Conservation (phyloP, 2,329 filamentous ascomycete genomes). For the Coniochaeta sp. region DNA sequence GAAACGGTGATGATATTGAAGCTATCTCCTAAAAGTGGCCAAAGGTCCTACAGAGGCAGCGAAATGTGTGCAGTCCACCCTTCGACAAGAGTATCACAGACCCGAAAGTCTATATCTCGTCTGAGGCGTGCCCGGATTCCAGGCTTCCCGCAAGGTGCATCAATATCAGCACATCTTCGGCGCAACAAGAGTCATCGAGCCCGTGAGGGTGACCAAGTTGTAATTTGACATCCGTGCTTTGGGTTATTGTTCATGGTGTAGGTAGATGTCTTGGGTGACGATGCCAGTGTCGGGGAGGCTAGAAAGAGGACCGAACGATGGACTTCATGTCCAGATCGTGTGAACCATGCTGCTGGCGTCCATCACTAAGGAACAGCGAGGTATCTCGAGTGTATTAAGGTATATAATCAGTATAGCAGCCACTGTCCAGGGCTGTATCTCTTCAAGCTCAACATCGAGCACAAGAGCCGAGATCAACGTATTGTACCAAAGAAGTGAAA, state of each 20-base stretch:
- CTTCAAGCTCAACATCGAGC: conserved; percentile 2
- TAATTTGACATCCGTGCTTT: conserved; percentile 99
- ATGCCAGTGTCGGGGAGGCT: no score
- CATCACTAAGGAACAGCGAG: background rate
- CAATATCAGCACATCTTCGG: conserved; percentile 97
- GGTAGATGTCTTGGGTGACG: no score
- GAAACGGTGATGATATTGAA: no score
- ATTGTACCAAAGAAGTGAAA: background rate
- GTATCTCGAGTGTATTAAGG: background rate
- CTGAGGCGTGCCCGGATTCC: conserved; percentile 26
- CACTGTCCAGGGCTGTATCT: background rate
- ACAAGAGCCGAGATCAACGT: background rate
- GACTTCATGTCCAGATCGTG: no score
- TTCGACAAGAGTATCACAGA: conserved; percentile 10
- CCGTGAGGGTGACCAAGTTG: conserved; percentile 63
- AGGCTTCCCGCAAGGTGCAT: conserved; percentile 32
- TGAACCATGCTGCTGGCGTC: no score
- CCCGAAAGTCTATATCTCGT: conserved; percentile 9
- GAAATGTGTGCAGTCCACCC: conserved; percentile 24
- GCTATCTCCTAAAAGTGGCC: no score
- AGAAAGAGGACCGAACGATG: no score
- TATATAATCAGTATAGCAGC: background rate
- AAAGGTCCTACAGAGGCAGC: no score
- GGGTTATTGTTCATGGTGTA: background rate
- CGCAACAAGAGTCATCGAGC: conserved; percentile 82